Conservation (phyloP, 1,284 basidiomycete species). For the Apiotrichum sp. region DNA sequence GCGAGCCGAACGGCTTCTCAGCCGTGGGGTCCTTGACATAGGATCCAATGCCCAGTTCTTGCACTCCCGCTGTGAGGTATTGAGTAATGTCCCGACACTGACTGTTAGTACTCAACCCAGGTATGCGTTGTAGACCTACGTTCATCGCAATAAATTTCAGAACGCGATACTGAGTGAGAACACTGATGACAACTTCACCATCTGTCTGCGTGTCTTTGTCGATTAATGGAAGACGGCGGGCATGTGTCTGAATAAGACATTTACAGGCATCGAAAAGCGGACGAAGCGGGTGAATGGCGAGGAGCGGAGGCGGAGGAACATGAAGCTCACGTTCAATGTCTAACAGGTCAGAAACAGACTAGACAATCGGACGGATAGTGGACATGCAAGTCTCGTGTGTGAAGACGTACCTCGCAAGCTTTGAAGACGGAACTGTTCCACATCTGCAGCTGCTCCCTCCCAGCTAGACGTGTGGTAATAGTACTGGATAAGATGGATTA, state of each 20-base stretch:
- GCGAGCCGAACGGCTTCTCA: constrained; percentile 70
- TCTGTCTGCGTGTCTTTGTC: constrained; percentile 91
- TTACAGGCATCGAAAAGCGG: constrained; percentile 87
- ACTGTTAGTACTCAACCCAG: not conserved
- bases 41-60: constrained; percentile 86
- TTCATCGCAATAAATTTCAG: constrained; percentile 99
- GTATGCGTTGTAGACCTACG: constrained; percentile 52
- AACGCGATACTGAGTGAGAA: constrained; percentile 94
- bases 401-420: constrained; percentile 65
- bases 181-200: constrained; percentile 91
- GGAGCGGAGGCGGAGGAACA: constrained; percentile 85
- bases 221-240: constrained; percentile 85
- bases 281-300: constrained; percentile 79
- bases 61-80: constrained; percentile 54
- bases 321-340: constrained; percentile 91
- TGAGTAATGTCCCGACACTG: constrained; percentile 46
- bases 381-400: not conserved
- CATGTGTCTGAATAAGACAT: constrained; percentile 89
- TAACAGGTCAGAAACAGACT: constrained; percentile 39
- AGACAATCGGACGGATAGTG: no score
- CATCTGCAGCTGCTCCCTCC: constrained; percentile 81
- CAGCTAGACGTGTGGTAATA: constrained; percentile 82
- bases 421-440: constrained; percentile 89
- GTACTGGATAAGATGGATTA: constrained; percentile 94
- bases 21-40: constrained; percentile 55